Percentiles rank a stretch among this genome's conserved stretches.
Conservation (phyloP, 2,329 filamentous ascomycete species). For the Aspergillus aculeatinus region DNA sequence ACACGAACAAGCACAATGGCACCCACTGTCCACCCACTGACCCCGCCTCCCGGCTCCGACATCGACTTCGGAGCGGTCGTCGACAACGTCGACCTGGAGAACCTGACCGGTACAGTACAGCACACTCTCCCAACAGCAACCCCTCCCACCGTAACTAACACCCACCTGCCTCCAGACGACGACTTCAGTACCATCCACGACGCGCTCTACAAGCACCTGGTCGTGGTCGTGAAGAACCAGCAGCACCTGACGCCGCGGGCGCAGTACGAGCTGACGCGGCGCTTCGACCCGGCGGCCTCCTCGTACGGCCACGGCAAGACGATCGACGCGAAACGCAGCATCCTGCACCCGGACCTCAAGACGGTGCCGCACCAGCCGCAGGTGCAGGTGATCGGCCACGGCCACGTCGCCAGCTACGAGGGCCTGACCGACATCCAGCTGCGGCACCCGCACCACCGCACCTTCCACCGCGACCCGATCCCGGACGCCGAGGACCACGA, state of each 20-base stretch:
- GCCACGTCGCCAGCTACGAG: conserved; percentile 67
- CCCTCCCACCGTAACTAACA: conserved; percentile 8
- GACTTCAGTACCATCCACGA: conserved; percentile 64
- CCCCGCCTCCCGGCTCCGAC: conserved; percentile 29
- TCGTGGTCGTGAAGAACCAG: conserved; percentile 71
- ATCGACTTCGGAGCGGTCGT: conserved; percentile 63
- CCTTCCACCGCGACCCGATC: conserved; percentile 68
- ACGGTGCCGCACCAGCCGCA: conserved; percentile 78
- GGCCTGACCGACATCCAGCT: conserved; percentile 67
- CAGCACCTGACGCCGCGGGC: conserved; percentile 63
- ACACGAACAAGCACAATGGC: background rate
- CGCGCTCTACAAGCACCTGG: conserved; percentile 66
- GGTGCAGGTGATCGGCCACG: conserved; percentile 78
- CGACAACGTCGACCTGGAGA: conserved; percentile 60
- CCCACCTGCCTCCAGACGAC: conserved; percentile 48
- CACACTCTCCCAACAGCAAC: background rate
- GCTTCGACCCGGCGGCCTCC: conserved; percentile 66
- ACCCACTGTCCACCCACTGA: conserved; percentile 24
- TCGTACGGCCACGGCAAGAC: conserved; percentile 77
- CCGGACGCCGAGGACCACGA: conserved; percentile 60
- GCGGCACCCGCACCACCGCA: conserved; percentile 73
- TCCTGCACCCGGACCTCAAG: conserved; percentile 77
- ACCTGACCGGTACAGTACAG: conserved; percentile 56
- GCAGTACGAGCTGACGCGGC: conserved; percentile 71
- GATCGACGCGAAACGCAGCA: conserved; percentile 62